These are phyloP conservation scores for Chamaenerion angustifolium DNA, from an alignment of 345 rosid species.

Conservation along the genomic window DNA sequence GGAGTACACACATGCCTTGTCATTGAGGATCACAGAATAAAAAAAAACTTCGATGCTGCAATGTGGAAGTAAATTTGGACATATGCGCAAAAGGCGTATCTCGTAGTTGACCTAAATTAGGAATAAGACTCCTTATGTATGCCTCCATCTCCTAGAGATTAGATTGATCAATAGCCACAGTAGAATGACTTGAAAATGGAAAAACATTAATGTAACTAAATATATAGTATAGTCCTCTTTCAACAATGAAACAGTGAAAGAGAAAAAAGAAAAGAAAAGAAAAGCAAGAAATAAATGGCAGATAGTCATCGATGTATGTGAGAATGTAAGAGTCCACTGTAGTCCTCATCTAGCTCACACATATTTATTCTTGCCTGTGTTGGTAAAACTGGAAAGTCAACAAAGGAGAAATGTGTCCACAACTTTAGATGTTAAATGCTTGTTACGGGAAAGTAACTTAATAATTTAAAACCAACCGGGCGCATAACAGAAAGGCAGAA, in stretches of 20 bases:
- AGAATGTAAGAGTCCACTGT: slow-evolving; percentile 93
- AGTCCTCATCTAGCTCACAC: slow-evolving; percentile 99
- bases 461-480: slow-evolving; percentile 40
- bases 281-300: not conserved
- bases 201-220: not conserved
- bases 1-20: slow-evolving; percentile 49
- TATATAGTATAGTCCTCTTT: not conserved
- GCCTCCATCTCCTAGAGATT: slow-evolving; percentile 81
- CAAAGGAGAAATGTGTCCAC: not conserved
- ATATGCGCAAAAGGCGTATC: slow-evolving; percentile 86
- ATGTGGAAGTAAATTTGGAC: slow-evolving; percentile 84
- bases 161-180: not conserved
- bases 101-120: slow-evolving; percentile 86
- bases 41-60: slow-evolving; percentile 94
- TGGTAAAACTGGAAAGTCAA: slow-evolving; percentile 66
- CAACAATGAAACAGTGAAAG: not conserved
- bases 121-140: slow-evolving; percentile 85
- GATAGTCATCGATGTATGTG: slow-evolving; percentile 26
- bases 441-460: not conserved
- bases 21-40: slow-evolving; percentile 97
- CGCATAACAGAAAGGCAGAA: slow-evolving; percentile 97
- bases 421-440: not conserved
- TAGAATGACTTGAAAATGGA: not conserved
- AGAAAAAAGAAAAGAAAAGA: not conserved
- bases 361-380: slow-evolving; percentile 98